Conservation (phyloP, 169 alveolate genomes). For the Plasmodium blacklocki region DNA sequence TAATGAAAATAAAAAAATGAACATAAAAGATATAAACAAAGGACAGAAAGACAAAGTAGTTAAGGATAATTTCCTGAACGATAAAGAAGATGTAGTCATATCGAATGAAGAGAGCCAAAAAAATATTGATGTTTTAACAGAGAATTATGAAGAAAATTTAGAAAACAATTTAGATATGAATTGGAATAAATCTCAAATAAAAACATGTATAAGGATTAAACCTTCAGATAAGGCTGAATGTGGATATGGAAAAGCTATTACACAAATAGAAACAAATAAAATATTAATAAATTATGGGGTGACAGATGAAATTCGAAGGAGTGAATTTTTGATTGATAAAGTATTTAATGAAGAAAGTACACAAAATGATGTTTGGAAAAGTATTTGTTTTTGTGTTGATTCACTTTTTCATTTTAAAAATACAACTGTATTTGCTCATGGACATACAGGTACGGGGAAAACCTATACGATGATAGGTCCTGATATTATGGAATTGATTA, state of each 20-base stretch:
- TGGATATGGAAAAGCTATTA: constrained; percentile 27
- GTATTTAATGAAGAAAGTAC: constrained; percentile 76
- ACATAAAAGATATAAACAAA: not conserved
- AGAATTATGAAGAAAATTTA: constrained; percentile 14
- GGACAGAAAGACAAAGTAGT: not conserved
- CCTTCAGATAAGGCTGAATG: constrained; percentile 53
- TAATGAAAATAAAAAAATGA: constrained; percentile 6
- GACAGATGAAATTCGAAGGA: constrained; percentile 28
- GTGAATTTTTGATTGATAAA: constrained; percentile 78
- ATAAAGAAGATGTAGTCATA: not conserved
- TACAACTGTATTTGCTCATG: constrained; percentile 84
- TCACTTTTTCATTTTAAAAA: constrained; percentile 77
- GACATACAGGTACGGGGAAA: constrained; percentile 87
- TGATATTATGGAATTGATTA: constrained; percentile 79
- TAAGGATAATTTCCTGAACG: not conserved
- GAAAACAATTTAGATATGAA: constrained; percentile 61
- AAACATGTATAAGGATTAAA: constrained; percentile 74
- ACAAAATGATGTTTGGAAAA: constrained; percentile 81
- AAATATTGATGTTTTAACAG: constrained; percentile 9
- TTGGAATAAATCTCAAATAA: constrained; percentile 75
- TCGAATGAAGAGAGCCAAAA: constrained; percentile 25
- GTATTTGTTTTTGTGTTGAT: constrained; percentile 79
- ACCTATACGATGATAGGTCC: constrained; percentile 86
- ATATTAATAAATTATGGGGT: constrained; percentile 68
- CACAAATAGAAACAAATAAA: constrained; percentile 48